phyloP scores from a whole-genome alignment of 75 land plant genomes.

The Selaginella tamariscina region DNA sequence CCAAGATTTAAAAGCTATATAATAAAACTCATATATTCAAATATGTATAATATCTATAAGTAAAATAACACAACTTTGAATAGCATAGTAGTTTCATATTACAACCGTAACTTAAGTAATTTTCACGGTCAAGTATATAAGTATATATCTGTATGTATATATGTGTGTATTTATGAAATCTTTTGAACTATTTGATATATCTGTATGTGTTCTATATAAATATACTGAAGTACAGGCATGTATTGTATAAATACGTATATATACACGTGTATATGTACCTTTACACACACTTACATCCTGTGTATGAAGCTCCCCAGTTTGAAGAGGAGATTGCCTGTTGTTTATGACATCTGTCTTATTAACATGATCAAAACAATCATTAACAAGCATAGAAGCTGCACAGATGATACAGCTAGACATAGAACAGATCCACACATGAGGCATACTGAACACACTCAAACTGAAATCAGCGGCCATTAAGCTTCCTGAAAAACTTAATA shows the following conservation, averaged over 20 bases:
- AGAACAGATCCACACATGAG: conserved; percentile 5
- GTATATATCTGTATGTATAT: too few species aligned
- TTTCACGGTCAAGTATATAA: too few species aligned
- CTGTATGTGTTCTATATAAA: too few species aligned
- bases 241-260: too few species aligned
- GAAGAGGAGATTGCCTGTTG: not conserved
- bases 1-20: too few species aligned
- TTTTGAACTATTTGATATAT: too few species aligned
- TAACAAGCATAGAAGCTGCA: conserved; percentile 11
- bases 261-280: too few species aligned
- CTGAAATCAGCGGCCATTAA: not conserved
- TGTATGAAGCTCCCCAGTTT: not conserved
- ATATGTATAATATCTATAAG: not conserved
- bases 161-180: too few species aligned
- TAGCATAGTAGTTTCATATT: too few species aligned
- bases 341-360: conserved; percentile 2
- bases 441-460: not conserved
- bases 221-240: too few species aligned
- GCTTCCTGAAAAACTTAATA: not conserved
- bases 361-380: conserved; percentile 5
- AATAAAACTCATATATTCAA: too few species aligned
- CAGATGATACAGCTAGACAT: not conserved
- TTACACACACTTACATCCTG: conserved; percentile 12
- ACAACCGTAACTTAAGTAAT: too few species aligned
- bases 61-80: not conserved